These are phyloP conservation scores for Hypoxylon intermedium DNA, from an alignment of 495 filamentous ascomycete species.

Conservation along the genomic window DNA sequence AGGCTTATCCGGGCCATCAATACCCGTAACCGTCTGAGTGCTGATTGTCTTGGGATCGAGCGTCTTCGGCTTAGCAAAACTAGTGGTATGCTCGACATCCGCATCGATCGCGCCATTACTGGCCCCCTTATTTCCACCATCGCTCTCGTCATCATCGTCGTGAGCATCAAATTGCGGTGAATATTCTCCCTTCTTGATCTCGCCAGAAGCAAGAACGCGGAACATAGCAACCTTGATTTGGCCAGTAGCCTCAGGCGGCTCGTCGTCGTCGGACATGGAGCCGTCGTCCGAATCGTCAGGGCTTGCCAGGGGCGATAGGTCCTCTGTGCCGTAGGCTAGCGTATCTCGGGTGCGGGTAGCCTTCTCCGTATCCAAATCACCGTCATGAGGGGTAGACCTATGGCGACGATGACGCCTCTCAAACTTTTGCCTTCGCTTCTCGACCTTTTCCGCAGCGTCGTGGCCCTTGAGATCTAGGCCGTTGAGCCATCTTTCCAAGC, in stretches of 20 bases:
- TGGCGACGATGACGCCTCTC: conserved; percentile 82
- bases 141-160: conserved; percentile 81
- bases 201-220: conserved; percentile 91
- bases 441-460: conserved; percentile 83
- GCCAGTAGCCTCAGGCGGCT: conserved; percentile 88
- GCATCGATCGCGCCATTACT: conserved; percentile 54
- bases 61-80: conserved; percentile 96
- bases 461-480: conserved; percentile 90
- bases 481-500: conserved; percentile 93
- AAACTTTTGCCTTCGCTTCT: conserved; percentile 83
- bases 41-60: conserved; percentile 97
- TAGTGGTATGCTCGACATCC: conserved; percentile 96
- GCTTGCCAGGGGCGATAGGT: conserved; percentile 72
- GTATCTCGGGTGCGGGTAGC: conserved; percentile 55
- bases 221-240: conserved; percentile 99
- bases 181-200: conserved; percentile 96
- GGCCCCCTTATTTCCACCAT: conserved; percentile 51
- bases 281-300: conserved; percentile 75
- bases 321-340: conserved; percentile 78
- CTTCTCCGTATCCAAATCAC: conserved; percentile 60
- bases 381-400: conserved; percentile 56
- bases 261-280: conserved; percentile 86
- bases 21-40: conserved; percentile 98
- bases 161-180: conserved; percentile 97
- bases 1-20: conserved; percentile 91